Evolutionary conservation across 2,329 filamentous ascomycete genomes (phyloP), one percentile per base, ranked within the genome.

Genomic region (Aulographum hederae): DNA sequence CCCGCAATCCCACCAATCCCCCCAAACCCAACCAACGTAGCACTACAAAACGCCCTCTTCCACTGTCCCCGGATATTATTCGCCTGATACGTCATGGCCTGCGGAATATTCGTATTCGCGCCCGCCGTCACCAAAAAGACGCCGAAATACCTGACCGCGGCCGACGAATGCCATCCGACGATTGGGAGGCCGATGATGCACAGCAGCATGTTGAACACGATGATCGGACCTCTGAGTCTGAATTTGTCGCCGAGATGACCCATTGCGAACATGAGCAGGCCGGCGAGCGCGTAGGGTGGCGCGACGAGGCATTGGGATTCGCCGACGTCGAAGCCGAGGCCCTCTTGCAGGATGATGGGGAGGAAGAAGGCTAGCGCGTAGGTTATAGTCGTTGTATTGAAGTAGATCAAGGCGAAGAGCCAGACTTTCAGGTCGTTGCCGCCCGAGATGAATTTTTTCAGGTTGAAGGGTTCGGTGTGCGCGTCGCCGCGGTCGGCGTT

Each of bases 11-110:
- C 80, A 25, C 81, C 81, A 17, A 91, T 59, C 2, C 78, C 79
- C 5, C 79, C 79, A 31, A 78, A 70, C 1, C 75, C 77, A 3
- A 89, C 76, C 2, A 86, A 64, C 0, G 73, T 77, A 2, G 80
- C 78, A 36, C 71, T 78, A 48, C 71, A 75, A 41, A 89, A 74
- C 1, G 80, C 80, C 29, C 82, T 70, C 58, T 86, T 91, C 79
- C 80, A 91, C 56, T 89, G 80, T 0, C 80, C 81, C 32, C 78
- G 72, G 45, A 91, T 76, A 53, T 91, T 91, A 56, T 86, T 89
- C 26, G 79, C 76, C 56, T 82, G 78, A 14, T 30, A 33, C 14
- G 32, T 6, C 26, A 28, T 28, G 11, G 70, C 61, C 2, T 71
- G 63, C 0, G 82, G 81, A 4, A 86, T 62, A 47, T 89, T 89